Evolutionary conservation across 257 asterid species (phyloP), one percentile per base, ranked within the genome.

Genomic region (Phtheirospermum japonicum): DNA sequence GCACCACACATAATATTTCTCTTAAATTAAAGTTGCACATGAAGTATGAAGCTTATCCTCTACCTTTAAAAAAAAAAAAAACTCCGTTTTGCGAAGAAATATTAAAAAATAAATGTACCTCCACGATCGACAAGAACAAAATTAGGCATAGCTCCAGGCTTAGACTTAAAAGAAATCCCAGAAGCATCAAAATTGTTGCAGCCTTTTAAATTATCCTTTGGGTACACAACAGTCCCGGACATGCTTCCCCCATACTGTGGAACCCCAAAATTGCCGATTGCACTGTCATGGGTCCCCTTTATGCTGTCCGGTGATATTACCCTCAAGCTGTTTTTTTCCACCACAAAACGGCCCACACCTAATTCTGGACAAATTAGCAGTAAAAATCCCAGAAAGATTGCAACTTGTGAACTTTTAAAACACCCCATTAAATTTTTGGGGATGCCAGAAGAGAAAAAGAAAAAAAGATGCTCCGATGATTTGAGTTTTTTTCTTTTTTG

Each of bases 171-270:
- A 43, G 95, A 85, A 80, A 76, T 73, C 66, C 80, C 76, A 65
- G 60, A 77, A 69, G 79, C 96, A 55, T 56, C 84, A 70, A 93
- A 93, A 53, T 51, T 57, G 16, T 70, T 71, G 71, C 99, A 93
- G 5, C 96, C 99, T 67, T 89, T 90, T 34, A 50, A 74, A 64
- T 89, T 93, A 6, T 81, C 85, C 67, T 84, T 87, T 0, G 96
- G 95, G 26, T 68, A 87, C 28, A 82, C 65, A 49, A 87, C 95
- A 61, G 91, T 66, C 18, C 96, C 99, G 19, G 96, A 82, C 91
- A 93, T 74, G 68, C 92, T 87, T 12, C 99, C 99, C 19, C 97
- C 97, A 72, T 89, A 89, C 34, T 89, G 94, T 13, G 97, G 96
- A 33, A 93, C 83, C 66, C 99, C 97, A 50, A 93, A 93, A 76